A percentile compares a stretch with the other conserved stretches of the same genome.
phyloP scores from a whole-genome alignment of 2,329 filamentous ascomycete species.

The Talaromyces sp. region DNA sequence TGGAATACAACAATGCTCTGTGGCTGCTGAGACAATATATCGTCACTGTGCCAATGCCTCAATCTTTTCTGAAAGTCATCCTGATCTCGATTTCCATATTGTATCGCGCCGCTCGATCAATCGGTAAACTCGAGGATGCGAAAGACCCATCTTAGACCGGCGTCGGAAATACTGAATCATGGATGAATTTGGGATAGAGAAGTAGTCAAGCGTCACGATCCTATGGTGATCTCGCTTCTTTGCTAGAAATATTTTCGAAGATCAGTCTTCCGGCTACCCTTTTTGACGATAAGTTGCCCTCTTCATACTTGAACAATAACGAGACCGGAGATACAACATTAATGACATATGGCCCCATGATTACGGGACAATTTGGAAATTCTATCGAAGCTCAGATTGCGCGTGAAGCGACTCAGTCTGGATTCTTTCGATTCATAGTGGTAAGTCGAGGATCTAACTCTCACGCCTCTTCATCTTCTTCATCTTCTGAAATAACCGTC shows the following conservation, averaged over 20 bases:
- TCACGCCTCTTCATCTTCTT: neutral
- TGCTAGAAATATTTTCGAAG: neutral
- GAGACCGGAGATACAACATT: neutral
- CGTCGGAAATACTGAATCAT: neutral
- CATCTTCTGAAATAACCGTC: neutral
- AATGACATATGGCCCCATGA: neutral
- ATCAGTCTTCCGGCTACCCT: neutral
- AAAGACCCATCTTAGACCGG: slow-evolving; percentile 3
- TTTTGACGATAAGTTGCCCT: neutral
- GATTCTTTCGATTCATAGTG: neutral
- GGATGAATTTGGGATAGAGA: neutral
- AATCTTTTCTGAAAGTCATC: neutral
- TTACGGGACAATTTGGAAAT: neutral
- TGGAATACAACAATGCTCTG: neutral
- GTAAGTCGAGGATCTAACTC: neutral
- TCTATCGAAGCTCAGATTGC: neutral
- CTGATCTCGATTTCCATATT: slow-evolving; percentile 1
- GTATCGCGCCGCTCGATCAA: neutral
- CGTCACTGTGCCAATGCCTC: neutral
- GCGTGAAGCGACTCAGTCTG: neutral
- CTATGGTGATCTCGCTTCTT: neutral
- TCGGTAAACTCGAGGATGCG: slow-evolving; percentile 8
- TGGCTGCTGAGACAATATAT: neutral
- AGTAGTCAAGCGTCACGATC: neutral
- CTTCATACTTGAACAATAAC: neutral